A percentile compares a stretch with the other conserved stretches of the same genome.
Conservation (phyloP, 208 protist species). For the Acanthamoeba healyi region DNA sequence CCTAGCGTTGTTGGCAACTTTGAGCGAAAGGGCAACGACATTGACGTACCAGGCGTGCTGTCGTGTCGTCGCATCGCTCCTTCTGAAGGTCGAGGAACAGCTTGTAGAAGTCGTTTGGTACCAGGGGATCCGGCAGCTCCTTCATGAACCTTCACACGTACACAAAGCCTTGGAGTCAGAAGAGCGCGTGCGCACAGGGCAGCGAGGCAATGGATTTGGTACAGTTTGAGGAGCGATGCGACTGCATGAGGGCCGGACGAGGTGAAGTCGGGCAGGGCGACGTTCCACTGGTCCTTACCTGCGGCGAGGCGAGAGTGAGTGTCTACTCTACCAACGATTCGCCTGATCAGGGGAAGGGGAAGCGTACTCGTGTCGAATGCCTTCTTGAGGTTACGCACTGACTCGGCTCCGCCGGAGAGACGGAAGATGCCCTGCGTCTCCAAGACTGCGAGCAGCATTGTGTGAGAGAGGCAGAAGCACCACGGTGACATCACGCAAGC, state of each 20-base stretch:
- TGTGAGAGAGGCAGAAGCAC: neutral
- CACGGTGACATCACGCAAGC: neutral
- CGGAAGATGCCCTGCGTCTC: slow-evolving; percentile 38
- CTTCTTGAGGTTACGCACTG: slow-evolving; percentile 45
- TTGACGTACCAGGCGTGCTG: neutral
- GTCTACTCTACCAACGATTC: neutral
- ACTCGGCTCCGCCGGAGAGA: slow-evolving; percentile 13
- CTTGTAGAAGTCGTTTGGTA: slow-evolving; percentile 49
- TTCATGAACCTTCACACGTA: slow-evolving; percentile 50
- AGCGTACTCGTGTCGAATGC: slow-evolving; percentile 8
- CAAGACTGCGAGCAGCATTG: too few species aligned
- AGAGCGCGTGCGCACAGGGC: neutral
- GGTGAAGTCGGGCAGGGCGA: neutral
- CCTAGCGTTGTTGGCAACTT: too few species aligned
- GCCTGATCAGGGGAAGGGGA: neutral
- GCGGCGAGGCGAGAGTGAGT: neutral
- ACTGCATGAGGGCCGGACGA: neutral
- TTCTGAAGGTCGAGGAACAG: slow-evolving; percentile 49
- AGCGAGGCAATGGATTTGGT: neutral
- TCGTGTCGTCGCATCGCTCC: neutral
- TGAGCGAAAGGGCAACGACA: neutral
- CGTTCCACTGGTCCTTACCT: slow-evolving; percentile 49
- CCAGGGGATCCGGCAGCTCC: slow-evolving; percentile 60
- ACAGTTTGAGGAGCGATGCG: slow-evolving; percentile 26
- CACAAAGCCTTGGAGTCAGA: neutral